phyloP scores from a whole-genome alignment of 495 filamentous ascomycete species.

The Xylaria telfairii region DNA sequence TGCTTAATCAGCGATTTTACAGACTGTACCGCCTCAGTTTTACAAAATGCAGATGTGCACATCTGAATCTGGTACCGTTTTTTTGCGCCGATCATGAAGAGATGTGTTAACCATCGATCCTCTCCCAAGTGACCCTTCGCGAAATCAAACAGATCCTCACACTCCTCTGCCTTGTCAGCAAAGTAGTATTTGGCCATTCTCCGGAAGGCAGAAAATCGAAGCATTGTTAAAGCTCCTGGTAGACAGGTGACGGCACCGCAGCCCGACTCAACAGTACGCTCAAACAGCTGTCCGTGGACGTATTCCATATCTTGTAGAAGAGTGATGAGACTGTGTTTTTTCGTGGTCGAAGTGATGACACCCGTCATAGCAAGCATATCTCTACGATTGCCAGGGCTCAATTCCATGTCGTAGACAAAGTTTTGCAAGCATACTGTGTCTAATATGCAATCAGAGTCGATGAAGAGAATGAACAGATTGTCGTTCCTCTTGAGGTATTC shows the following conservation, averaged over 20 bases:
- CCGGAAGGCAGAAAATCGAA: constrained; percentile 95
- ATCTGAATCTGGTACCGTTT: constrained; percentile 95
- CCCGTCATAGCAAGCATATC: constrained; percentile 99
- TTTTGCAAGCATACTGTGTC: constrained; percentile 94
- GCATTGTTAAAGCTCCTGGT: constrained; percentile 90
- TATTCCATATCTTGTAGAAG: constrained; percentile 98
- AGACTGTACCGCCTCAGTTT: constrained; percentile 95
- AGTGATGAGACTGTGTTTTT: constrained; percentile 87
- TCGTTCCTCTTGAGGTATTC: constrained; percentile 89
- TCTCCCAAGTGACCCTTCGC: constrained; percentile 95
- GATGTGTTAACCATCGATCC: constrained; percentile 95
- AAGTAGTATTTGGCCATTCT: constrained; percentile 99
- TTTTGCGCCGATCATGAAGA: constrained; percentile 98
- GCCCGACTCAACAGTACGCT: constrained; percentile 93
- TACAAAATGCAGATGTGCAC: constrained; percentile 97
- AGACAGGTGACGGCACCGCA: constrained; percentile 96
- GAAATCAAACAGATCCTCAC: constrained; percentile 95
- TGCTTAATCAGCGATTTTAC: constrained; percentile 90
- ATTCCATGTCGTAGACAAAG: constrained; percentile 98
- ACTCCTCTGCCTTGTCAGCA: constrained; percentile 94
- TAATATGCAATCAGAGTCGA: constrained; percentile 97
- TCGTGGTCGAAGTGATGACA: constrained; percentile 93
- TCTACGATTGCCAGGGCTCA: constrained; percentile 89
- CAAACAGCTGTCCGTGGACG: constrained; percentile 95
- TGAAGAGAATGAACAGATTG: constrained; percentile 94